Base-by-base conservation (phyloP, 495 filamentous ascomycete species). In the Clavariopsis aquatica region DNA sequence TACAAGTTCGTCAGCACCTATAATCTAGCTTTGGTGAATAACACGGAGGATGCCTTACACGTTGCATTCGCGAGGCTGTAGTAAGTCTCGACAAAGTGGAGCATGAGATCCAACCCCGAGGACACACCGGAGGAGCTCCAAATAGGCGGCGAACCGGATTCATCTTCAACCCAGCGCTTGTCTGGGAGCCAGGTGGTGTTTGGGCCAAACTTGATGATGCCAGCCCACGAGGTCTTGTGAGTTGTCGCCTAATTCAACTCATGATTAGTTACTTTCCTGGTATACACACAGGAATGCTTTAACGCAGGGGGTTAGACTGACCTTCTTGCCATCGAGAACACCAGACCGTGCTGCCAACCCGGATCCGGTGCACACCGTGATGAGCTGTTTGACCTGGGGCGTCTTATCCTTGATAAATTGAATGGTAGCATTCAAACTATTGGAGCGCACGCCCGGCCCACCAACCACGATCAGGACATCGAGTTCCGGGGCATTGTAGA, bases 401-500 rank as follows among this genome's bases (percentile, higher is more conserved):
- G 76, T 82, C 1, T 66, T 64, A 0, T 72, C 46, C 19, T 58
- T 61, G 64, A 89, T 72, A 59, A 79, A 88, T 0, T 75, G 67
- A 41, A 83, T 75, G 5, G 77, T 71, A 2, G 51, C 52, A 19
- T 80, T 71, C 52, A 76, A 71, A 10, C 58, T 53, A 8, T 76
- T 64, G 9, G 72, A 62, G 1, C 83, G 78, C 9, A 77, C 73
- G 19, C 87, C 88, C 1, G 71, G 7, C 0, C 89, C 89, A 3
- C 89, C 89, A 0, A 71, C 87, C 3, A 92, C 75, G 49, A 91
- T 70, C 2, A 92, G 79, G 6, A 89, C 81, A 53, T 92, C 87
- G 9, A 89, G 71, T 10, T 73, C 74, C 1, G 68, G 66, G 0
- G 78, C 78, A 2, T 75, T 74, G 19, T 62, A 61, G 68, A 84